A percentile compares a stretch with the other conserved stretches of the same genome.
Conservation (phyloP, 768 basidiomycete genomes). For the Lactarius indigo region DNA sequence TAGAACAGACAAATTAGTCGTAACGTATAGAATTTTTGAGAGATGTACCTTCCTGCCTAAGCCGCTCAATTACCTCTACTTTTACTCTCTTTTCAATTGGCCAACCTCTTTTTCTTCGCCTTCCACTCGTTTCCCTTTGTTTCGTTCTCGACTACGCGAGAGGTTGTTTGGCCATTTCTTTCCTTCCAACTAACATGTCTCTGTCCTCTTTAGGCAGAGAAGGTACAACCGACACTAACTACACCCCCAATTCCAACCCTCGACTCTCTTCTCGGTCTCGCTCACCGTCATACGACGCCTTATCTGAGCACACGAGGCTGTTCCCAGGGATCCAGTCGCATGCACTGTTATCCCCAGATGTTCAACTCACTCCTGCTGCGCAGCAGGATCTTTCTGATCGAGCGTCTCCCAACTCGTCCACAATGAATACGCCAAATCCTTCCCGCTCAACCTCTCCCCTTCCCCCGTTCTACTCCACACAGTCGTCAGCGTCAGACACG, state of each 20-base stretch:
- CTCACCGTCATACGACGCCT: neutral
- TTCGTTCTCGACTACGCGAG: neutral
- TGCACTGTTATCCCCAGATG: conserved; percentile 1
- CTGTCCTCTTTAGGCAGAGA: conserved; percentile 9
- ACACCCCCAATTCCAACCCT: neutral
- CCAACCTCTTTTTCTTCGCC: neutral
- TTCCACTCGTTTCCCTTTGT: conserved; percentile 7
- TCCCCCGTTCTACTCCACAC: conserved; percentile 50
- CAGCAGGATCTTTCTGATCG: conserved; percentile 3
- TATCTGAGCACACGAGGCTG: neutral
- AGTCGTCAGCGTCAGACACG: conserved; percentile 56
- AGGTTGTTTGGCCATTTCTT: neutral
- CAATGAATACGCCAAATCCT: conserved; percentile 48
- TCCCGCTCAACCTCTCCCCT: conserved; percentile 61
- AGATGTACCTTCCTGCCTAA: neutral
- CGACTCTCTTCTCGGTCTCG: neutral
- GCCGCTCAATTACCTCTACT: neutral
- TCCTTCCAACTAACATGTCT: conserved; percentile 6
- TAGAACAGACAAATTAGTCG: neutral
- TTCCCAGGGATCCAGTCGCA: conserved; percentile 25
- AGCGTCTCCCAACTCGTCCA: conserved; percentile 32
- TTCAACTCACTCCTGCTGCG: conserved; percentile 5
- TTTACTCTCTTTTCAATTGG: neutral
- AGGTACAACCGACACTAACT: conserved; percentile 27
- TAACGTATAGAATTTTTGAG: neutral